Evolutionary conservation across 116 monocot genomes (phyloP), one percentile per base, ranked within the genome.

Genomic region (Iris pallida): DNA sequence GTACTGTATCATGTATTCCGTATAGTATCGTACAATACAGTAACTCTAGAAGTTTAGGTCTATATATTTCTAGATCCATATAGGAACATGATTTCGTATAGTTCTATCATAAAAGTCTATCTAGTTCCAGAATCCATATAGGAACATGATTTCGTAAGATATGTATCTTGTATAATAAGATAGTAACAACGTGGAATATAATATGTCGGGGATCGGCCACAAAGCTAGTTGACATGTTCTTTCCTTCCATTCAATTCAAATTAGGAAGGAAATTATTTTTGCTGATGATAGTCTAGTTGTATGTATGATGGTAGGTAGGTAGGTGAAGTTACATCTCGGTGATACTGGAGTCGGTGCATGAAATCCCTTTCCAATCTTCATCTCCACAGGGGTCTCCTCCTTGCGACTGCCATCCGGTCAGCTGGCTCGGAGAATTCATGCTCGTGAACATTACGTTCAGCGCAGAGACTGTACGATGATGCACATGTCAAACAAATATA

Each of bases 331-430:
- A 97, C 96, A 97, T 89, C 80, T 92, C 82, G 6, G 89, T 97
- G n/a, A 97, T 85, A 15, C 87, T 87, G 49, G 92, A 83, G 42
- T 80, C 87, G 0, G 85, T 85, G 69, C 96, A 96, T 20, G 65
- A 73, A 65, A 97, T 83, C 45, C 96, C 96, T 71, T 81, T 77
- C 96, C 92, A 97, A 7, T 16, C 19, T 5, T 85, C 61, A 5
- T 85, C 64, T 8, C 78, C 84, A 60, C 96, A 96, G 15, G 96
- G 96, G 46, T 96, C 89, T 16, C 96, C 96, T 15, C 96, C 92
- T 43, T 46, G 80, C 13, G 82, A 74, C 17, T 69, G 75, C 96
- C 96, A 96, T 14, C 87, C 92, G 16, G 73, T 76, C 73, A 96
- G 64, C 66, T 87, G 75, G 30, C 89, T 72, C 42, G 92, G 87